phyloP scores from a whole-genome alignment of 352 stramenopile genomes.

The Phytophthora boehmeriae region DNA sequence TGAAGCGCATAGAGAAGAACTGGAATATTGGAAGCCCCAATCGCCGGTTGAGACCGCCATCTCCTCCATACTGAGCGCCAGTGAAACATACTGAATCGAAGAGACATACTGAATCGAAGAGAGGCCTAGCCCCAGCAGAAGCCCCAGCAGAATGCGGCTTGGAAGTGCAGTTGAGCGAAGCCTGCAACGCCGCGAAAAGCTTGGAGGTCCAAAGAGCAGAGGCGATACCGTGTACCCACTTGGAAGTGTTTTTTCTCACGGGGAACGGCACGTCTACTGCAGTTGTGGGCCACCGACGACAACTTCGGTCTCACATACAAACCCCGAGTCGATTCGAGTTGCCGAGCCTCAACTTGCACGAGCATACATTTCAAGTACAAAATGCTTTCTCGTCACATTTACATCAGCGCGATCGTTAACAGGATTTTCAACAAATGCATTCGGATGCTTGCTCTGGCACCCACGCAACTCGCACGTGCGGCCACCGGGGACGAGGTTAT shows the following conservation, averaged over 20 bases:
- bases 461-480: too few relatives aligned
- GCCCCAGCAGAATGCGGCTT: too few relatives aligned
- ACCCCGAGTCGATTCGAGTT: neutral
- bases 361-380: too few relatives aligned
- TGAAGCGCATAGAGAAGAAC: neutral
- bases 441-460: too few relatives aligned
- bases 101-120: neutral
- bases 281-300: too few relatives aligned
- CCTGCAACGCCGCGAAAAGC: neutral
- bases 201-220: neutral
- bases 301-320: neutral
- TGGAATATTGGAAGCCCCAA: neutral
- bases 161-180: neutral
- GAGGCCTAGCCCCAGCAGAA: too few relatives aligned
- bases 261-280: neutral
- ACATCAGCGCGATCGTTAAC: neutral
- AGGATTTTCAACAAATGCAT: neutral
- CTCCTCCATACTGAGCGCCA: neutral
- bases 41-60: neutral
- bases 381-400: neutral
- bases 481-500: slow-evolving; percentile 11
- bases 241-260: slow-evolving; percentile 3
- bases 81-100: neutral
- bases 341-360: too few relatives aligned
- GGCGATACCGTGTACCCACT: neutral